These are phyloP conservation scores for Suillus discolor DNA, from an alignment of 768 basidiomycete species.

Conservation along the genomic window DNA sequence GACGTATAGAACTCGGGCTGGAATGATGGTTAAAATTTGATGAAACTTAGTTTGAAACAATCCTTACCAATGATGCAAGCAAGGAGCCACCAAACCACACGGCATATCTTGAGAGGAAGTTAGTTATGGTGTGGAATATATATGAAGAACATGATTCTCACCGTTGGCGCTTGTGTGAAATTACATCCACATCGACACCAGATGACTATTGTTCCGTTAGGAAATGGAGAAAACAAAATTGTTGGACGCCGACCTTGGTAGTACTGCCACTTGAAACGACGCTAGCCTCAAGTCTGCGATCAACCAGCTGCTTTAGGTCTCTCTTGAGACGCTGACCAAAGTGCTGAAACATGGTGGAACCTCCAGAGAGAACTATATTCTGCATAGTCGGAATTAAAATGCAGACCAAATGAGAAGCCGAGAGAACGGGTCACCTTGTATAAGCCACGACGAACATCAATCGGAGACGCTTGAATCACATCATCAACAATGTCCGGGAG, in stretches of 20 bases:
- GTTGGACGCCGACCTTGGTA: conserved; percentile 58
- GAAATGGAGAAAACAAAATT: not conserved
- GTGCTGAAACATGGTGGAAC: conserved; percentile 99
- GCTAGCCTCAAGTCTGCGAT: conserved; percentile 82
- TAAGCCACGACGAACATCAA: conserved; percentile 93
- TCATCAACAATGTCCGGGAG: conserved; percentile 95
- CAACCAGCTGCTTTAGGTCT: conserved; percentile 92
- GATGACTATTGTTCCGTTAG: conserved; percentile 62
- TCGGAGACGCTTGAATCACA: conserved; percentile 94
- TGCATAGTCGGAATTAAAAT: conserved; percentile 29
- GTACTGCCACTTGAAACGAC: conserved; percentile 72
- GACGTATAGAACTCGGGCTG: conserved; percentile 95
- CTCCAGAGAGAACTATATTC: conserved; percentile 98
- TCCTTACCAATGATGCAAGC: conserved; percentile 84
- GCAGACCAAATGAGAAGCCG: not conserved
- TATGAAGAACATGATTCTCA: conserved; percentile 34
- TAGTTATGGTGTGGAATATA: conserved; percentile 4
- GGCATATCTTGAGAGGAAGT: conserved; percentile 60
- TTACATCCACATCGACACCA: conserved; percentile 97
- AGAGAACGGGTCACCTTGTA: conserved; percentile 70
- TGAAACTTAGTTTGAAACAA: not conserved
- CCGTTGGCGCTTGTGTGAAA: conserved; percentile 97
- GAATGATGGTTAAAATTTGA: conserved; percentile 11
- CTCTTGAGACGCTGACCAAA: conserved; percentile 97
- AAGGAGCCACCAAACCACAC: conserved; percentile 99